These are phyloP conservation scores for Lepidopterella palustris DNA, from an alignment of 495 filamentous ascomycete species.

Conservation along the genomic window DNA sequence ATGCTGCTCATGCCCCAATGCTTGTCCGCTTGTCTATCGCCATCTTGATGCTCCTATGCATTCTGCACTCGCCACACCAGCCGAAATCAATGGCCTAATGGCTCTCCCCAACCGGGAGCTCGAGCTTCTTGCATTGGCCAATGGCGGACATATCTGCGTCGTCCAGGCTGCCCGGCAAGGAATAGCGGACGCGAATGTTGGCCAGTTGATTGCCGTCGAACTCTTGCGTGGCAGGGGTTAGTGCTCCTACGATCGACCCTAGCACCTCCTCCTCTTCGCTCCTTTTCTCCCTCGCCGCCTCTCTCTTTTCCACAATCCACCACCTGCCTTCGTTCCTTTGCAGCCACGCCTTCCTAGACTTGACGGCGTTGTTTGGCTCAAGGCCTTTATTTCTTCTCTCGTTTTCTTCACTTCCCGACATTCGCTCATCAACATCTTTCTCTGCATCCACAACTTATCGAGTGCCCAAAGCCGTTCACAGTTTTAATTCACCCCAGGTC, in stretches of 20 bases:
- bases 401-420: conserved; percentile 17
- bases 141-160: neutral
- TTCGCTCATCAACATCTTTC: conserved; percentile 26
- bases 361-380: neutral
- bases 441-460: conserved; percentile 14
- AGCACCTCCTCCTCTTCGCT: neutral
- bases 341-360: conserved; percentile 24
- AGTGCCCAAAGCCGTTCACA: conserved; percentile 14
- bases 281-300: conserved; percentile 14
- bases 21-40: neutral
- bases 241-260: too few species aligned
- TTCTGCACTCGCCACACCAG: neutral
- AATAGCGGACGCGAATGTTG: neutral
- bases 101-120: neutral
- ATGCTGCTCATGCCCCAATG: too few species aligned
- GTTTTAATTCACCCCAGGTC: conserved; percentile 26
- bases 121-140: neutral
- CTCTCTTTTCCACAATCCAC: conserved; percentile 32
- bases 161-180: neutral
- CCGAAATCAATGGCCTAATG: neutral
- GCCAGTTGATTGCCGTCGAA: neutral
- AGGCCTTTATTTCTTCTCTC: conserved; percentile 5
- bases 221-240: neutral
- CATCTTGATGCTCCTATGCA: too few species aligned
- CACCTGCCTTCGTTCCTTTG: conserved; percentile 23